phyloP scores from a whole-genome alignment of 345 rosid genomes.

The Carallia brachiata region DNA sequence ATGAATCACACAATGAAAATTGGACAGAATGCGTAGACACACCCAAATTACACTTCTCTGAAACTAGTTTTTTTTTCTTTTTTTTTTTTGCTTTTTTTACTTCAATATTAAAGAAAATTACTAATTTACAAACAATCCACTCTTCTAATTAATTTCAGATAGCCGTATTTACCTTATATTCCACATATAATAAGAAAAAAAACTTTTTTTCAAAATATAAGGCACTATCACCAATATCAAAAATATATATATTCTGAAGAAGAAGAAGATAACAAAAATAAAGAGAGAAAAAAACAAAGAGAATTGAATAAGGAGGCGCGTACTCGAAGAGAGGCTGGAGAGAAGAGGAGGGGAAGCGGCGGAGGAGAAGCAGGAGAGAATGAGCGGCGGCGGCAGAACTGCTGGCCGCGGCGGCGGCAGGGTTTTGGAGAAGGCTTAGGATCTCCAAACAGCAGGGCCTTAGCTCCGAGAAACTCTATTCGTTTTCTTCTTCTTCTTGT shows the following conservation, averaged over 20 bases:
- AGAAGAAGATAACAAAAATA: no score
- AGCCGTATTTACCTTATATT: not conserved
- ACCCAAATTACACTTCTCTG: no score
- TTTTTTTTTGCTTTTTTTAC: no score
- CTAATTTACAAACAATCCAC: no score
- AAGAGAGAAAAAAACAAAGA: not conserved
- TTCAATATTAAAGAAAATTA: no score
- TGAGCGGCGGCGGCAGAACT: slow-evolving; percentile 48
- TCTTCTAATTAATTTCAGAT: no score
- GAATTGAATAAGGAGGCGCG: not conserved
- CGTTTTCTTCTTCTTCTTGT: slow-evolving; percentile 27
- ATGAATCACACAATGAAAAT: no score
- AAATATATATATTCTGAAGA: not conserved
- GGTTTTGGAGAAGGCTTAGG: slow-evolving; percentile 61
- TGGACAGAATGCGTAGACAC: no score
- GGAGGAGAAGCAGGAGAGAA: slow-evolving; percentile 47
- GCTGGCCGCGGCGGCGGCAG: slow-evolving; percentile 35
- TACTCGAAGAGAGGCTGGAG: slow-evolving; percentile 89
- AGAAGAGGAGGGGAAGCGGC: slow-evolving; percentile 37
- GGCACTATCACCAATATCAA: no score
- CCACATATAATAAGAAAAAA: not conserved
- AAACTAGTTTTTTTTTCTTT: no score
- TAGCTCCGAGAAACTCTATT: slow-evolving; percentile 42
- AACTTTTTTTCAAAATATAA: not conserved
- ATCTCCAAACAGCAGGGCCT: slow-evolving; percentile 61